A percentile compares a stretch with the other conserved stretches of the same genome.
phyloP scores from a whole-genome alignment of 108 stramenopile genomes.

The Cyclotella atomus region DNA sequence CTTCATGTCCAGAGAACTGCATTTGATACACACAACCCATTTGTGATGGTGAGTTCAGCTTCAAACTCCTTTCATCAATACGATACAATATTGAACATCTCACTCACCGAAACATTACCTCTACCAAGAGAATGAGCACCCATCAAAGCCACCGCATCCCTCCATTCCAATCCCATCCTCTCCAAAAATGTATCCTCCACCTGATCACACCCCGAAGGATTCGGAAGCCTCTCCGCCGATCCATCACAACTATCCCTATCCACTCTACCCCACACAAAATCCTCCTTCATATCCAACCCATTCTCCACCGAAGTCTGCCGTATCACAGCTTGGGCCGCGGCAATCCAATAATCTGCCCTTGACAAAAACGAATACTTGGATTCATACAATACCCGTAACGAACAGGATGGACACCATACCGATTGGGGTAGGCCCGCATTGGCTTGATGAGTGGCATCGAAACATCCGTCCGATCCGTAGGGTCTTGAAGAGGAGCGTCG shows the following conservation, averaged over 20 bases:
- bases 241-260: constrained; percentile 23
- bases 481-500: not conserved
- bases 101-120: constrained; percentile 26
- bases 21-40: not conserved
- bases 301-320: constrained; percentile 40
- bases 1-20: constrained; percentile 51
- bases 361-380: constrained; percentile 35
- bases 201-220: constrained; percentile 22
- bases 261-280: constrained; percentile 44
- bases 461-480: constrained; percentile 51
- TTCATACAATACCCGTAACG: constrained; percentile 22
- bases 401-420: constrained; percentile 37
- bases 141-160: constrained; percentile 48
- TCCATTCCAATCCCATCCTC: constrained; percentile 50
- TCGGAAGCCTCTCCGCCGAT: constrained; percentile 31
- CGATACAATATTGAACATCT: not conserved
- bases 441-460: constrained; percentile 23
- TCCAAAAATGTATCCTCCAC: constrained; percentile 40
- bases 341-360: constrained; percentile 51
- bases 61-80: no score
- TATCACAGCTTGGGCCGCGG: constrained; percentile 44
- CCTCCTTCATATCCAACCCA: constrained; percentile 33
- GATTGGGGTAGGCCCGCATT: constrained; percentile 39
- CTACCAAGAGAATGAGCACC: constrained; percentile 51
- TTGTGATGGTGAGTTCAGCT: no score